These are phyloP conservation scores for Phaseolus coccineus DNA, from an alignment of 331 rosid species.

Conservation along the genomic window DNA sequence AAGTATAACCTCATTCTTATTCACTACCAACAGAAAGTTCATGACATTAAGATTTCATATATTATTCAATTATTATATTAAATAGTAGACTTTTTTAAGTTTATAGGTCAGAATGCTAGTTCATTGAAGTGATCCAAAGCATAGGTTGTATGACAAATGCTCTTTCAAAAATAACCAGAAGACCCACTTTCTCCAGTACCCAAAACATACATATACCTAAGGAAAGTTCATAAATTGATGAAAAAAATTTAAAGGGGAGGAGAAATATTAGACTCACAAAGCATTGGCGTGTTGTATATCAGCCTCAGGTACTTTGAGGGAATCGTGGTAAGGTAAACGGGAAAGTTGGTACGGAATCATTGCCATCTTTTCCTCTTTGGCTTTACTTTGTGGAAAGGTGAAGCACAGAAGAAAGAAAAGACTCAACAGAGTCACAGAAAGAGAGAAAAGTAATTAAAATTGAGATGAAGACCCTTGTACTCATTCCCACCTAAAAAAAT, in stretches of 20 bases:
- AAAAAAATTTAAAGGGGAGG: not conserved
- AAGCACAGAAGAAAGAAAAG: not conserved
- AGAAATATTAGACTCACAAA: constrained; percentile 62
- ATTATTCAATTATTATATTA: constrained; percentile 35
- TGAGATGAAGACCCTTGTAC: constrained; percentile 28
- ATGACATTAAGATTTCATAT: constrained; percentile 30
- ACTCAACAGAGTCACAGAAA: not conserved
- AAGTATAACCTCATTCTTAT: too few species aligned
- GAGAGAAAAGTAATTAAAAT: not conserved
- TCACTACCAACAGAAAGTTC: too few species aligned
- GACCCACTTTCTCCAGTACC: constrained; percentile 1
- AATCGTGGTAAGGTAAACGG: constrained; percentile 77
- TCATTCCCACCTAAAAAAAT: constrained; percentile 30
- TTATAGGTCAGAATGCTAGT: constrained; percentile 18
- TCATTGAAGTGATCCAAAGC: constrained; percentile 39
- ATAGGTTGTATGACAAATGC: constrained; percentile 24
- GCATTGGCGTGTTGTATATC: constrained; percentile 95
- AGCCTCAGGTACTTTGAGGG: constrained; percentile 76
- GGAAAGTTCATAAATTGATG: not conserved
- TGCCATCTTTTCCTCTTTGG: constrained; percentile 54
- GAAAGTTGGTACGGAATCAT: constrained; percentile 78
- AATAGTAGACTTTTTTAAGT: constrained; percentile 1
- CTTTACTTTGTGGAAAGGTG: constrained; percentile 31
- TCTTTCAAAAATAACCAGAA: constrained; percentile 19
- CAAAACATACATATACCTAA: not conserved